These are phyloP conservation scores for Termitomyces sp. DNA, from an alignment of 768 basidiomycete genomes.

Conservation along the genomic window DNA sequence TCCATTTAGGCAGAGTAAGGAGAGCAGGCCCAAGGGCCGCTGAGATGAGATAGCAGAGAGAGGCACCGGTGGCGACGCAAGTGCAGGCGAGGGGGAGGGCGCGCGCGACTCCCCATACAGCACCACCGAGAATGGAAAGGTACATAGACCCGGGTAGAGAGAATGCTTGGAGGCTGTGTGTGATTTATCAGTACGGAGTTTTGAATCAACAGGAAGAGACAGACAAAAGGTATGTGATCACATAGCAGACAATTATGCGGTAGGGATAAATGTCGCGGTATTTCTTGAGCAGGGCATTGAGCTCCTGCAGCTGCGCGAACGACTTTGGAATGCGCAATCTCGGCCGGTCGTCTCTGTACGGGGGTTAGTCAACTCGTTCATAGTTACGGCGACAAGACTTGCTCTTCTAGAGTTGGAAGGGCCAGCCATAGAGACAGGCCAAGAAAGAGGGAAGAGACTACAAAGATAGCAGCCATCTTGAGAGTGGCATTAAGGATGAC, in stretches of 20 bases:
- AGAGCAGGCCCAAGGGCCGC: constrained; percentile 91
- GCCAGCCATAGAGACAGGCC: constrained; percentile 78
- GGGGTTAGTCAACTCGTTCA: constrained; percentile 1
- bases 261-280: constrained; percentile 86
- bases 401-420: constrained; percentile 76
- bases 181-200: constrained; percentile 3
- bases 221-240: constrained; percentile 88
- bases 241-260: constrained; percentile 83
- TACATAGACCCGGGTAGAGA: constrained; percentile 98
- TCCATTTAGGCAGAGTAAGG: constrained; percentile 82
- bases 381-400: constrained; percentile 24
- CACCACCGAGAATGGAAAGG: constrained; percentile 92
- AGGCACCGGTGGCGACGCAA: constrained; percentile 87
- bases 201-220: constrained; percentile 25
- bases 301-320: constrained; percentile 78
- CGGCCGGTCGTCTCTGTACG: constrained; percentile 63
- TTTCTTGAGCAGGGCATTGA: constrained; percentile 85
- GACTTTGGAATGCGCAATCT: constrained; percentile 81
- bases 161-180: constrained; percentile 83
- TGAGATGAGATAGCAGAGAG: constrained; percentile 90
- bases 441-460: constrained; percentile 62
- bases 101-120: constrained; percentile 85
- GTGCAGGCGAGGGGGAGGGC: constrained; percentile 89
- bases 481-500: constrained; percentile 76
- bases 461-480: constrained; percentile 79